These are phyloP conservation scores for Balamuthia mandrillaris DNA, from an alignment of 208 protist genomes.

Conservation along the genomic window DNA sequence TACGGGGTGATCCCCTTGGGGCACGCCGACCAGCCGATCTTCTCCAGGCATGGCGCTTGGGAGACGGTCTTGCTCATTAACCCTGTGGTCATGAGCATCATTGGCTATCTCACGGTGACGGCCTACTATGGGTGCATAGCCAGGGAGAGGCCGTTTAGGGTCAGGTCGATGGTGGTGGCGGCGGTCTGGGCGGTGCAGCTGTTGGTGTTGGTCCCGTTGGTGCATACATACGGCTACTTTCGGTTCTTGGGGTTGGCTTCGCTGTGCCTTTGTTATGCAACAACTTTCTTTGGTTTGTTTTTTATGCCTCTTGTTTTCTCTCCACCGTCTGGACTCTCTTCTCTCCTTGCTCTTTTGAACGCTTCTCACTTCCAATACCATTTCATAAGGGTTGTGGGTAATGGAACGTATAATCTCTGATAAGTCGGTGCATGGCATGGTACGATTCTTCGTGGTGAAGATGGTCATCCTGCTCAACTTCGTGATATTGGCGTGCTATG, in stretches of 20 bases:
- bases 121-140: conserved; percentile 7
- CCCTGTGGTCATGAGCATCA: conserved; percentile 17
- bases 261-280: background rate
- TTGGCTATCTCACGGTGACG: conserved; percentile 24
- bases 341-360: too few species aligned
- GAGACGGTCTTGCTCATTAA: conserved; percentile 4
- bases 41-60: background rate
- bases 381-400: background rate
- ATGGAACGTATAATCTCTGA: background rate
- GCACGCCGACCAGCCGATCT: background rate
- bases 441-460: background rate
- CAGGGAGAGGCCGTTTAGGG: background rate
- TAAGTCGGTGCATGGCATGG: background rate
- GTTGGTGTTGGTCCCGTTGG: background rate
- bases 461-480: conserved; percentile 14
- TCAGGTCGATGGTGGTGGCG: too few species aligned
- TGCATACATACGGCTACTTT: background rate
- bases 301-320: background rate
- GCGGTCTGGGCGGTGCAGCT: too few species aligned
- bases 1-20: conserved; percentile 23
- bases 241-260: conserved; percentile 30
- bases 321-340: background rate
- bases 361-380: background rate
- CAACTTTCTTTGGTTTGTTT: conserved; percentile 10
- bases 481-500: conserved; percentile 4